Evolutionary conservation across 2,329 filamentous ascomycete species (phyloP), one percentile per base, ranked within the genome.

Genomic region (Penicillium paneum): DNA sequence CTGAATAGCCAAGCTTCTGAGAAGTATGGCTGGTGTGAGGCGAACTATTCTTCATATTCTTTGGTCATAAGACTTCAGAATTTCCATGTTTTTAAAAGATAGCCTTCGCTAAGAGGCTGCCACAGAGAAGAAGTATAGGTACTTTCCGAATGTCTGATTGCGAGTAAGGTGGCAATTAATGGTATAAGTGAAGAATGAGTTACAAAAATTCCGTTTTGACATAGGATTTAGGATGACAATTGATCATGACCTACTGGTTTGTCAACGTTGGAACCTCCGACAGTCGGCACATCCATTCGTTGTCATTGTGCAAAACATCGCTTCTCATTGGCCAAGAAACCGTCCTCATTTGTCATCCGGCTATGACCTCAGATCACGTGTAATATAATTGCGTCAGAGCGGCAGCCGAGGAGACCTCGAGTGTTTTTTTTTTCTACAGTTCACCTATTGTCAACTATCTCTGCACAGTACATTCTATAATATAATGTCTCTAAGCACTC

Each of bases 311-410:
- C 57, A 68, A 66, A 55, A 32, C 34, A 26, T 48, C 24, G 10
- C 11, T 49, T 58, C 35, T 64, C 43, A 68, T 69, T 69, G 63
- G 67, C n/a, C 24, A 24, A 7, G 24, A 17, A 3, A 19, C 26
- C 8, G 11, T 12, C n/a, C 21, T 5, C 31, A 67, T 71, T 70
- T 68, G 67, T 71, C 67, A 71, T 63, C 59, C 29, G 28, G 15
- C 26, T 15, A 24, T 26, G 39, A 35, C 43, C 31, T 28, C 6
- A 19, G 26, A 46, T 66, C 68, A 70, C 66, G 63, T 71, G 69
- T 8, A 5, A 19, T 35, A 29, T 44, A 54, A 71, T 71, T 71
- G 67, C 68, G 67, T 71, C 69, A 71, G 67, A 68, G 61, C 49
- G 53, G 54, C 54, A 49, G 45, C 41, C 40, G 19, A 24, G 42